phyloP scores from a whole-genome alignment of 2,329 filamentous ascomycete species.

The Aureobasidium sp. region DNA sequence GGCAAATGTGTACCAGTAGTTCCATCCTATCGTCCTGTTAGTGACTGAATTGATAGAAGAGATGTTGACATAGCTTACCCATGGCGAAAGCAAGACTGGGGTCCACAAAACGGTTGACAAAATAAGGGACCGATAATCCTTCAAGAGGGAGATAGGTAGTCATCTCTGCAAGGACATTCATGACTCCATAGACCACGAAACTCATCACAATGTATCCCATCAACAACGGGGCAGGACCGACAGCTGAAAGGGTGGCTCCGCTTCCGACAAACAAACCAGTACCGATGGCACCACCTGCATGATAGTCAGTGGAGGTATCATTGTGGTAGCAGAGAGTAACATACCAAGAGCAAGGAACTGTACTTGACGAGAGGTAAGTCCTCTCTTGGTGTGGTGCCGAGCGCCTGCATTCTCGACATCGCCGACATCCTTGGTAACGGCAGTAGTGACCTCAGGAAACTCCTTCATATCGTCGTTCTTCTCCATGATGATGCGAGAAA shows the following conservation, averaged over 20 bases:
- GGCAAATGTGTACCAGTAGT: conserved; percentile 40
- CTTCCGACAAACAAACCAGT: conserved; percentile 26
- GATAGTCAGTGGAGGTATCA: neutral
- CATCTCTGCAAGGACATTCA: conserved; percentile 37
- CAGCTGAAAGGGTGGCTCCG: conserved; percentile 25
- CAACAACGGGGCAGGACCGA: too few relatives aligned
- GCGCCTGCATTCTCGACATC: conserved; percentile 6
- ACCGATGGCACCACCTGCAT: conserved; percentile 23
- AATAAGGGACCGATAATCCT: conserved; percentile 41
- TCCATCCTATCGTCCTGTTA: conserved; percentile 20
- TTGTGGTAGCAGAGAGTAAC: neutral
- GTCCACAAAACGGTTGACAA: conserved; percentile 36
- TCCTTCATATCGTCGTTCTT: conserved; percentile 7
- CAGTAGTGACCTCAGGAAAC: conserved; percentile 2
- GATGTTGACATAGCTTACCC: conserved; percentile 18
- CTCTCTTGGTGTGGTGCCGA: conserved; percentile 30
- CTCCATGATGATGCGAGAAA: neutral
- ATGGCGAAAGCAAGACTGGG: conserved; percentile 37
- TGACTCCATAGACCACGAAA: conserved; percentile 23
- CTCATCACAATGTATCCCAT: too few relatives aligned
- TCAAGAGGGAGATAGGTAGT: conserved; percentile 50
- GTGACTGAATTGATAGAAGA: neutral
- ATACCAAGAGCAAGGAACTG: conserved; percentile 50
- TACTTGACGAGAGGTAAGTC: conserved; percentile 52
- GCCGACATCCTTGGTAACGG: conserved; percentile 4